phyloP scores from a whole-genome alignment of 2,329 filamentous ascomycete species.

The Fusarium cyanostomum region DNA sequence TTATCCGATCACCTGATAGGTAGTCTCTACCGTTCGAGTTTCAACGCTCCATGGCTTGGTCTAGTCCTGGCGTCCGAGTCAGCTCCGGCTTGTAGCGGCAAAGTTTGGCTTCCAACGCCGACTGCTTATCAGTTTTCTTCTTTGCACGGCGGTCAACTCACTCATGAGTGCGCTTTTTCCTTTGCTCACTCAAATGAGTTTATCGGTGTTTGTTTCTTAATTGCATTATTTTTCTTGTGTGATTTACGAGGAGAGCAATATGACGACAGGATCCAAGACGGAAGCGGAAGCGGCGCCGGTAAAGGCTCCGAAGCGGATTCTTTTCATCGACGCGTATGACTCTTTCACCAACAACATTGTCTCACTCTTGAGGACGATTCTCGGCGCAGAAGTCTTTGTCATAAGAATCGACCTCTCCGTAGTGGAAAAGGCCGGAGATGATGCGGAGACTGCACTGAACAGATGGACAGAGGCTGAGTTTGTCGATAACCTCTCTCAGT shows the following conservation, averaged over 20 bases:
- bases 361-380: conserved; percentile 75
- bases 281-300: conserved; percentile 17
- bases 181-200: neutral
- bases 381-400: conserved; percentile 70
- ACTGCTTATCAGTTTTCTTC: conserved; percentile 13
- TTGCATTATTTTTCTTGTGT: neutral
- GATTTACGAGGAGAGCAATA: neutral
- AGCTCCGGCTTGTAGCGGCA: conserved; percentile 42
- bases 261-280: conserved; percentile 37
- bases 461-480: conserved; percentile 57
- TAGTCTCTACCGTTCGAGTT: neutral
- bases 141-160: neutral
- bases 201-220: neutral
- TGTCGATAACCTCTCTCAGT: conserved; percentile 58
- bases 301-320: conserved; percentile 59
- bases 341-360: conserved; percentile 97
- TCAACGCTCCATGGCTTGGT: conserved; percentile 17
- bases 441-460: neutral
- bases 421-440: conserved; percentile 54
- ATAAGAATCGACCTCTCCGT: conserved; percentile 54
- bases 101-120: conserved; percentile 31
- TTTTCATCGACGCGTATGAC: conserved; percentile 96
- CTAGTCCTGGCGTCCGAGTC: too few relatives aligned
- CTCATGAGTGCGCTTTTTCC: neutral
- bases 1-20: conserved; percentile 28